phyloP scores from a whole-genome alignment of 2,329 filamentous ascomycete species.

The Aaosphaeria arxii region DNA sequence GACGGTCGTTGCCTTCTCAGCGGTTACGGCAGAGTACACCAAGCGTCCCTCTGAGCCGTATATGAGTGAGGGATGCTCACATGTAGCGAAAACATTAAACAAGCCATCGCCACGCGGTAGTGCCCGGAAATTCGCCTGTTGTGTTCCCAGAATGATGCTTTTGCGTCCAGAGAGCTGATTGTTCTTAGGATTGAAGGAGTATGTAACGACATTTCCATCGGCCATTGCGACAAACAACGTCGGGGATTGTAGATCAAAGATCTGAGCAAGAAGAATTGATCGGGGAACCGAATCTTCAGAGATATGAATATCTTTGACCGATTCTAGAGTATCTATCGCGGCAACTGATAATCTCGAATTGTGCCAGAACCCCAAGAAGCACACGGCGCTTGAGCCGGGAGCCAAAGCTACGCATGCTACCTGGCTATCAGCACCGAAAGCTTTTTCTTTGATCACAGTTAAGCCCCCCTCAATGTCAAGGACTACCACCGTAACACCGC shows the following conservation, averaged over 20 bases:
- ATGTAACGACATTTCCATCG: slow-evolving; percentile 86
- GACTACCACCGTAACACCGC: slow-evolving; percentile 69
- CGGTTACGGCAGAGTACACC: slow-evolving; percentile 90
- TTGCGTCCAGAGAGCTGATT: slow-evolving; percentile 69
- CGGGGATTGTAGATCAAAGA: slow-evolving; percentile 65
- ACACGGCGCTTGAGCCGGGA: slow-evolving; percentile 59
- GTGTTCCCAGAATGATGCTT: slow-evolving; percentile 79
- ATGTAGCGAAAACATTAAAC: slow-evolving; percentile 86
- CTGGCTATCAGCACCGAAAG: slow-evolving; percentile 67
- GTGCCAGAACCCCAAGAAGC: slow-evolving; percentile 84
- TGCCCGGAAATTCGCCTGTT: slow-evolving; percentile 76
- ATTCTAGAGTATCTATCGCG: slow-evolving; percentile 62
- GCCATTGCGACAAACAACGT: slow-evolving; percentile 89
- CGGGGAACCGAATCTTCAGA: slow-evolving; percentile 74
- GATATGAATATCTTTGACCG: slow-evolving; percentile 56
- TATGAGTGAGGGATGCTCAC: slow-evolving; percentile 90
- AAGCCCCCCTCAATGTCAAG: slow-evolving; percentile 62
- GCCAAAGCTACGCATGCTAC: slow-evolving; percentile 82
- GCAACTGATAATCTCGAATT: slow-evolving; percentile 76
- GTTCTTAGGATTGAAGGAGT: slow-evolving; percentile 63
- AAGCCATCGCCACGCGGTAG: slow-evolving; percentile 65
- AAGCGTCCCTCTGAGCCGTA: slow-evolving; percentile 85
- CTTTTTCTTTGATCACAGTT: slow-evolving; percentile 55
- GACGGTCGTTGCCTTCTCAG: slow-evolving; percentile 77
- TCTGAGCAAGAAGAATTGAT: slow-evolving; percentile 74